Evolutionary conservation across 495 filamentous ascomycete genomes (phyloP), one percentile per base, ranked within the genome.

Genomic region (Tetracladium setigerum): DNA sequence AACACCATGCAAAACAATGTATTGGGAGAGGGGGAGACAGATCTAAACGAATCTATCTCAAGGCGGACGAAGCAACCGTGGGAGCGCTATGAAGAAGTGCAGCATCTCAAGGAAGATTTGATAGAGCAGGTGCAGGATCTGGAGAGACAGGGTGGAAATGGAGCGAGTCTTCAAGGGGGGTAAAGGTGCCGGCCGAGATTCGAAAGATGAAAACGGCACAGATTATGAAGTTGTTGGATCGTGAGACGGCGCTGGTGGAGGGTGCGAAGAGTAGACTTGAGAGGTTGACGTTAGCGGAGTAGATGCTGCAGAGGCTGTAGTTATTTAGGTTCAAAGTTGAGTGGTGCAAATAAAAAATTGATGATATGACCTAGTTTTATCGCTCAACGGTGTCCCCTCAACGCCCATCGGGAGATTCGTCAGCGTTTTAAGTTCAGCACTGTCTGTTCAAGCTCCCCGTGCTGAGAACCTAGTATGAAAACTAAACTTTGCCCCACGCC

Each of bases 211-310:
- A 83, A 67, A 62, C 86, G 49, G 68, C 70, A 13, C 79, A 87
- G 62, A 78, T 86, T 10, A 84, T 83, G 71, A 67, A 66, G 45
- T 70, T 88, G 62, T 69, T 89, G 52, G 83, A 87, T 34, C 69
- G 84, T 62, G 84, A 89, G 71, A 63, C 70, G 13, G 71, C 68
- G 7, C 58, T 78, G 44, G 70, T 78, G 22, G 72, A 78, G 49
- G 75, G 70, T 30, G 60, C 82, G 11, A 67, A 66, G 44, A 60
- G 50, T 41, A 75, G 81, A 69, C 67, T 78, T 46, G 67, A 65
- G 35, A 72, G 64, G 41, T 64, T 81, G 35, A 54, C 44, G 14
- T 60, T 77, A 34, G 55, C 64, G 30, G 52, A 52, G 22, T 69
- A 67, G 67, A 67, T 70, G 44, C 12, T 46, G 34, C n/a, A 8